Evolutionary conservation across 345 rosid genomes (phyloP), one percentile per base, ranked within the genome.

Genomic region (Eucalyptus caleyi): DNA sequence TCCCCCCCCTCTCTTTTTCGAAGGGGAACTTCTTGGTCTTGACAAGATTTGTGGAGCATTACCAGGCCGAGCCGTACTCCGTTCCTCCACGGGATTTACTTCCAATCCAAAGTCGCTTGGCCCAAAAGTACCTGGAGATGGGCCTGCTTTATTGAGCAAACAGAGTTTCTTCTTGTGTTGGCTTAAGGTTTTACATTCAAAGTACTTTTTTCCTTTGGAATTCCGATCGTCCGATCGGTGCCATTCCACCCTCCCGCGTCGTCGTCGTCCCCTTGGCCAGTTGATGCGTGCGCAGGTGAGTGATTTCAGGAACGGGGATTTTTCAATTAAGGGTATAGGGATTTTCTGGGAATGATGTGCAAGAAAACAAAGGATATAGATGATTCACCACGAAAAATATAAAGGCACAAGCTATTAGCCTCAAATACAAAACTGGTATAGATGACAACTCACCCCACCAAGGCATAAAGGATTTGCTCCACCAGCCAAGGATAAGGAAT

Each of bases 1-100:
- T 3, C 9, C 4, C 51, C 9, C 4, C 23, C 4, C 19, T 1
- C 51, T 3, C 7, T 6, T 2, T 3, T 18, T 53, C 2, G 56
- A 19, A 53, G 81, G 81, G 81, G 81, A 69, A 18, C 81, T 34
- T 69, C 44, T 34, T 3, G 82, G 19, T 5, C 11, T 34, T 9
- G 26, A 72, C 45, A 11, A 2, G 85, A 77, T 23, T 77, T 11
- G 24, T 3, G 47, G 85, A 77, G 24, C 85, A 40, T 77, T 40
- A 40, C 5, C 7, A 26, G 83, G 85, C 85, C 30, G 85, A 21
- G 21, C 16, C 9, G 47, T 11, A 40, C 47, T 6, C 27, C 83
- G 21, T 40, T 40, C 47, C 83, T 40, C 83, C 47, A 21, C 1
- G 27, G 30, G 11, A 34, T 72, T 18, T 72, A 34, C 44, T 34